Evolutionary conservation across 164 flowering plant species (phyloP).

Genomic region (Piper longum): DNA sequence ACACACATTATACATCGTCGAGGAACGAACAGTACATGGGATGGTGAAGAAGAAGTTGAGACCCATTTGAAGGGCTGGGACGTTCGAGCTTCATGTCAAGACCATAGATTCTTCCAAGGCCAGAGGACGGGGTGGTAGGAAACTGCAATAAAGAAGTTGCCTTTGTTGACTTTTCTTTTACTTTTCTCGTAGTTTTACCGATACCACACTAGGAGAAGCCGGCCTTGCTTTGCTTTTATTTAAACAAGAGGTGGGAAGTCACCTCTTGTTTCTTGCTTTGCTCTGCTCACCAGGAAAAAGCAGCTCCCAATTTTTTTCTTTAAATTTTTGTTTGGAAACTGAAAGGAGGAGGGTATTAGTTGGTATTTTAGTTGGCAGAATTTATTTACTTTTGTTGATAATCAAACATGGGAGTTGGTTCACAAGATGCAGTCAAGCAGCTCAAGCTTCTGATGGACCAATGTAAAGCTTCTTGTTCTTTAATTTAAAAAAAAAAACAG

Average conservation of each 20-base stretch:
- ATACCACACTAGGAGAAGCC: no score
- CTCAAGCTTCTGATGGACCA: conserved; percentile 37
- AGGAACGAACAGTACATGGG: no score
- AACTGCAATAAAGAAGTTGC: not conserved
- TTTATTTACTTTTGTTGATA: no score
- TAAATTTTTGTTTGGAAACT: no score
- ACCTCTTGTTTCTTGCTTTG: not conserved
- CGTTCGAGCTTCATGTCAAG: no score
- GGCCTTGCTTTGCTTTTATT: not conserved
- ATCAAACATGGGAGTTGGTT: conserved; percentile 29
- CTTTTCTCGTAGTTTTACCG: not conserved
- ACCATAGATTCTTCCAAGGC: no score
- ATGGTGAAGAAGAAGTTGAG: no score
- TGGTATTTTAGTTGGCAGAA: not conserved
- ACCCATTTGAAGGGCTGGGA: no score
- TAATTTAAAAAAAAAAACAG: no score
- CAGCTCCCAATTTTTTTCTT: no score
- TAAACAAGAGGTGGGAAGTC: not conserved
- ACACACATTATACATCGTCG: no score
- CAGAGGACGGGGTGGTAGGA: not conserved
- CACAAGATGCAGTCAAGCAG: conserved; percentile 41
- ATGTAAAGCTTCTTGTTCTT: conserved; percentile 19
- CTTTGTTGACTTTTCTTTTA: not conserved
- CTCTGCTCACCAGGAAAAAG: not conserved
- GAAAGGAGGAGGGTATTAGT: no score